Percentiles rank a stretch among this genome's conserved stretches.
phyloP scores from a whole-genome alignment of 2,329 filamentous ascomycete species.

The Fusarium avenaceum region DNA sequence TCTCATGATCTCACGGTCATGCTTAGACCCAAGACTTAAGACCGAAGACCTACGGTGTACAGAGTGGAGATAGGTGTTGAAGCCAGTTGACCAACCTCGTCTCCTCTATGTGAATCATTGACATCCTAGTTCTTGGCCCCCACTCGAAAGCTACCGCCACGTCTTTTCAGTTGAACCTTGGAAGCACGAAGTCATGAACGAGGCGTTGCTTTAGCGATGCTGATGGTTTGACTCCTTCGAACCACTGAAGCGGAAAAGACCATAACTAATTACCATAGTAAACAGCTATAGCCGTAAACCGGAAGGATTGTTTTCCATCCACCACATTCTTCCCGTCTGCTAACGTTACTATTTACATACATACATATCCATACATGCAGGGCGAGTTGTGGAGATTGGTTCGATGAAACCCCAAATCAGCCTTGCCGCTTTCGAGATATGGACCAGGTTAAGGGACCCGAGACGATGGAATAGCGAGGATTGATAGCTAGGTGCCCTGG shows the following conservation, averaged over 20 bases:
- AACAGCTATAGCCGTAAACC: neutral
- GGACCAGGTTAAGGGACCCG: neutral
- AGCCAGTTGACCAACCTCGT: conserved; percentile 22
- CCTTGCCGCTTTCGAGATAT: conserved; percentile 37
- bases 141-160: conserved; percentile 29
- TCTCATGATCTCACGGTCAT: conserved; percentile 25
- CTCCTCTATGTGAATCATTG: conserved; percentile 12
- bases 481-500: too few species aligned
- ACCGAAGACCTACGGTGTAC: neutral
- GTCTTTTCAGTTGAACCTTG: conserved; percentile 2
- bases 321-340: neutral
- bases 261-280: neutral
- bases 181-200: neutral
- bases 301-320: neutral
- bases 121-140: conserved; percentile 23
- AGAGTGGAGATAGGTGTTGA: neutral
- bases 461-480: conserved; percentile 1
- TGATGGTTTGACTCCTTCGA: conserved; percentile 3
- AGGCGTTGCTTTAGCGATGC: conserved; percentile 23
- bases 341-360: conserved; percentile 29
- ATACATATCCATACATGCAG: neutral
- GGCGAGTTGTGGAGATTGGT: conserved; percentile 5
- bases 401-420: conserved; percentile 42
- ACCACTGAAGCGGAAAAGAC: neutral
- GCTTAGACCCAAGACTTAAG: neutral